Evolutionary conservation across 75 land plant genomes (phyloP).

Genomic region (Gnetum montanum): DNA sequence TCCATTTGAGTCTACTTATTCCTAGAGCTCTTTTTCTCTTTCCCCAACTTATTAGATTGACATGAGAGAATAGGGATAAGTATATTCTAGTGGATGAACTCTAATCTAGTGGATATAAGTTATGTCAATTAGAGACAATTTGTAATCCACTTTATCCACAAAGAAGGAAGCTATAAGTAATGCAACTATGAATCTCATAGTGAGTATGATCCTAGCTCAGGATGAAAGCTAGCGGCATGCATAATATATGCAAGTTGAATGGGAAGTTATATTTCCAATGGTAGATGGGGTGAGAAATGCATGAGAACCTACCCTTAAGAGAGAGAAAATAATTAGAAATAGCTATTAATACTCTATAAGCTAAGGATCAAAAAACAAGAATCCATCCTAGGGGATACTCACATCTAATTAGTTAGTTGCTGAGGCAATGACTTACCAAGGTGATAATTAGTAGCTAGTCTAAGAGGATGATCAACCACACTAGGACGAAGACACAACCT

Average conservation of each 20-base stretch:
- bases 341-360: constrained; percentile 16
- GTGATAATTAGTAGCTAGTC: constrained; percentile 17
- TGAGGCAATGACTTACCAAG: constrained; percentile 19
- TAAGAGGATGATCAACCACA: constrained; percentile 14
- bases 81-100: not conserved
- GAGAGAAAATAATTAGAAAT: constrained; percentile 13
- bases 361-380: constrained; percentile 21
- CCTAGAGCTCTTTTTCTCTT: not conserved
- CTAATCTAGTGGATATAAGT: not conserved
- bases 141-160: not conserved
- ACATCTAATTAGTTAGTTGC: constrained; percentile 11
- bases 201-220: not conserved
- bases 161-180: not conserved
- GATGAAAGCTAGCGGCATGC: constrained; percentile 11
- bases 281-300: constrained; percentile 17
- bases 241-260: constrained; percentile 14
- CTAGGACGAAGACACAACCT: constrained; percentile 4
- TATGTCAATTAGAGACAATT: not conserved
- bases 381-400: constrained; percentile 18
- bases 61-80: not conserved
- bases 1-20: too few relatives aligned
- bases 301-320: constrained; percentile 17
- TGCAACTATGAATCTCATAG: not conserved
- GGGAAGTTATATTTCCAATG: constrained; percentile 11
- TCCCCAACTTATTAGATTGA: not conserved